Base-by-base conservation (phyloP, 768 basidiomycete genomes). In the Trametes elegans region DNA sequence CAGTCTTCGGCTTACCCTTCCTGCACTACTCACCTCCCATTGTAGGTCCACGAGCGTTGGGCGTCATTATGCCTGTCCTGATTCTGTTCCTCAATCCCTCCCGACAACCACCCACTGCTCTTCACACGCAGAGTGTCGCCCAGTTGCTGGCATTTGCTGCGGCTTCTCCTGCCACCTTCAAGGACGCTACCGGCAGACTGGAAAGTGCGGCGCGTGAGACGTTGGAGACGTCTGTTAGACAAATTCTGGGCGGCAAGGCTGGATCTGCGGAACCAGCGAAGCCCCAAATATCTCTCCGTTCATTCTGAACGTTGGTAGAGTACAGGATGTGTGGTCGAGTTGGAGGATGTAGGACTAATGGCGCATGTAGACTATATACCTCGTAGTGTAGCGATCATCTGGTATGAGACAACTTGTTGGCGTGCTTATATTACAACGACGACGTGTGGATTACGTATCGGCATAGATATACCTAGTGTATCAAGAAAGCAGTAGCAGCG, bases 141-240 rank as follows among this genome's bases (percentile, higher is more conserved):
- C 86, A 91, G 46, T 69, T 97, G 1, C 70, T 98, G 26, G 70
- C 76, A 2, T 85, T 90, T 53, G 93, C 93, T 0, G 79, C 87
- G 0, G 71, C 79, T 0, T 81, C 85, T 3, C 88, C 95, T 0
- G 66, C 73, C 4, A 80, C 87, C 11, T 98, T 98, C 80, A 93
- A 90, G 67, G 90, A 93, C 40, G 91, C 88, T 1, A 87, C 90
- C 2, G 78, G 74, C 8, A 83, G 79, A 43, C 75, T 98, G 19
- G 84, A 87, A 26, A 66, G 75, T 7, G 68, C 76, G 0, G 76
- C 76, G 6, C 74, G 84, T 40, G 83, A 85, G 43, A 70, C 79
- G 21, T 68, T 98, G 47, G 95, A 98, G 68, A 76, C 79, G 39
- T 86, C 88, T 0, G 81, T 97, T 45, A 79, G 94, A 57, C 84